Base-by-base conservation (phyloP, 306 rosid species). In the Prosopis cineraria region DNA sequence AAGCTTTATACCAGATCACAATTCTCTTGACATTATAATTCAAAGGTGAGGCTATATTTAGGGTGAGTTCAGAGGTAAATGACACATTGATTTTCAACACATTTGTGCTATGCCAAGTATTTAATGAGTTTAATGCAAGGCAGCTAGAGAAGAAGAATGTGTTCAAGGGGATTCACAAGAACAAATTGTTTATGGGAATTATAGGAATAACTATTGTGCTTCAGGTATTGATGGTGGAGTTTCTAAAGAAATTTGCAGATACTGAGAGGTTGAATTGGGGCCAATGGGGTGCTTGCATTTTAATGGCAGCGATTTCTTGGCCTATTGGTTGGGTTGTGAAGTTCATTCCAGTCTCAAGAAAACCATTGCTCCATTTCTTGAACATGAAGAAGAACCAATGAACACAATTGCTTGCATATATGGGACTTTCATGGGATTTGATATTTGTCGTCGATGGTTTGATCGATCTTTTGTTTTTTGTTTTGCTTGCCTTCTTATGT, bases 251-350 rank as follows among this genome's bases (percentile, higher is more conserved):
- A 50, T 78, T 78, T 56, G 81, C 76, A 20, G 60, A 69, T 31
- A 78, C 82, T 14, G 76, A 78, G 39, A 70, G 82, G 31, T 78
- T 78, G 76, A 78, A 78, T 70, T 78, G 63, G 82, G 63, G 68
- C 52, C 82, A 78, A 0, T 70, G 82, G 82, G 76, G 30, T n/a
- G 44, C 10, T 7, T 78, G 82, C 71, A 43, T 69, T 58, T 7
- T 65, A 44, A 14, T 78, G 6, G 76, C 76, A 58, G 52, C 47
- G 12, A 2, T 78, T 29, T 31, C 77, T 58, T 78, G 82, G 71
- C 76, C 76, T 20, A 20, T 78, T 25, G 82, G 82, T 22, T 78
- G 62, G 76, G 24, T 24, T 4, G 82, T 78, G 11, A 78, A 78
- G 77, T 78, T 37, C 19, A 41, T 70, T 40, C 76, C 59, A 9